Evolutionary conservation across 1,139 yeast species (phyloP), one percentile per base, ranked within the genome.

Genomic region (Hanseniaspora sp.): DNA sequence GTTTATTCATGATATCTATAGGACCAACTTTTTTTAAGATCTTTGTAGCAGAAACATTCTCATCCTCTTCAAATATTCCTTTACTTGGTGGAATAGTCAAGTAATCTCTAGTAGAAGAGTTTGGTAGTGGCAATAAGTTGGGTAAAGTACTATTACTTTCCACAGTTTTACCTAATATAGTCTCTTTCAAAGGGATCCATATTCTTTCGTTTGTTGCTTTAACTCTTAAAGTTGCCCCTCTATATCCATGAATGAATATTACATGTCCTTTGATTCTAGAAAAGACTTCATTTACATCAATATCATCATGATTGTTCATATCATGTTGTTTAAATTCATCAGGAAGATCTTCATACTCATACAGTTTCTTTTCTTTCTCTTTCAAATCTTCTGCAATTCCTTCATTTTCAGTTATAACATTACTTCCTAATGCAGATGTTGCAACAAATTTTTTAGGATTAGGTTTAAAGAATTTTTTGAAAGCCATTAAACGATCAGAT

Each of bases 111-210:
- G 54, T 44, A 7, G 48, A 39, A 11, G 42, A 12, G 12, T 51
- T 43, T 6, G 54, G 54, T 9, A 51, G 12, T 9, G 54, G 48
- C 6, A 51, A 28, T 2, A 51, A 23, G 28, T 44, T 43, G 6
- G 46, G 45, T 12, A 38, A 29, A 5, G 30, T 31, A 13, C 29
- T 31, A 23, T 39, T 51, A n/a, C 23, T 11, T 7, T 41, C 40
- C 15, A 4, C 9, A 11, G 35, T 30, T 2, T 31, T 15, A 6
- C 37, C 18, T 61, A 86, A 81, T 55, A 88, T 75, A 0, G 96
- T 95, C 0, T 94, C 95, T 62, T 84, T 83, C 35, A 87, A 66
- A 0, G 96, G 96, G 37, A 88, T 78, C 96, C 96, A 88, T 1
- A 85, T 77, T 52, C 92, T 72, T 57, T 82, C 77, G 17, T 73